Percentiles rank a stretch among this genome's conserved stretches.
These are phyloP conservation scores for Fusarium cicatricum DNA, from an alignment of 2,329 filamentous ascomycete species.

Conservation along the genomic window DNA sequence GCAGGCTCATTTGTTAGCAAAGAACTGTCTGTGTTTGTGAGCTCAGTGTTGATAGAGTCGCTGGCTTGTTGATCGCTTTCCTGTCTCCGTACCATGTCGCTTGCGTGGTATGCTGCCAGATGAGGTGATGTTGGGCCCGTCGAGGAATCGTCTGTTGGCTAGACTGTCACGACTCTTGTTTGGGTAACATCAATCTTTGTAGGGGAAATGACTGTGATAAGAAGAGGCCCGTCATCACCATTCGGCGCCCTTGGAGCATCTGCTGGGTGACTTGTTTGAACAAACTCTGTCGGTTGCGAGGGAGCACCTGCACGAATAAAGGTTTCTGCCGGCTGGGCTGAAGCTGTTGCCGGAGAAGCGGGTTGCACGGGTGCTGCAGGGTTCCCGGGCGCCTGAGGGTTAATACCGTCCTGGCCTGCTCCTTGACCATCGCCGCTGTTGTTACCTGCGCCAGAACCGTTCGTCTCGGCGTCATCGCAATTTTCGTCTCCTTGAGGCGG, in stretches of 20 bases:
- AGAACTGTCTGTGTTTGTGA: not conserved
- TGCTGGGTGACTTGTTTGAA: not conserved
- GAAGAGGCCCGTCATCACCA: slow-evolving; percentile 7
- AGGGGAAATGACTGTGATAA: slow-evolving; percentile 40
- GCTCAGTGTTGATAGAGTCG: not conserved
- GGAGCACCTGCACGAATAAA: not conserved
- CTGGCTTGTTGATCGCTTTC: not conserved
- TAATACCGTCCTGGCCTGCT: not conserved
- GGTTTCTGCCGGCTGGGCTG: not conserved
- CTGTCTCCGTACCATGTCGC: slow-evolving; percentile 3
- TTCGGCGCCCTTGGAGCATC: not conserved
- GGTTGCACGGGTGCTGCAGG: not conserved
- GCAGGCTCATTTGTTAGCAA: not conserved
- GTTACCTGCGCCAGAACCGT: not conserved
- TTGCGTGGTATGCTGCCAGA: not conserved
- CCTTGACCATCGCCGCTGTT: not conserved
- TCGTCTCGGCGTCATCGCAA: not conserved
- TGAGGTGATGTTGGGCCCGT: slow-evolving; percentile 4
- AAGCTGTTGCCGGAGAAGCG: not conserved
- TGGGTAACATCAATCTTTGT: slow-evolving; percentile 27
- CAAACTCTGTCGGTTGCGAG: slow-evolving; percentile 2
- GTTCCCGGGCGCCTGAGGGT: not conserved
- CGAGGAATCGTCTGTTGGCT: slow-evolving; percentile 19
- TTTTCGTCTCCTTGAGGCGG: not conserved
- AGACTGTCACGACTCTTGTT: slow-evolving; percentile 30